Base-by-base conservation (phyloP, 2,329 filamentous ascomycete genomes). In the Claviceps sorghi region DNA sequence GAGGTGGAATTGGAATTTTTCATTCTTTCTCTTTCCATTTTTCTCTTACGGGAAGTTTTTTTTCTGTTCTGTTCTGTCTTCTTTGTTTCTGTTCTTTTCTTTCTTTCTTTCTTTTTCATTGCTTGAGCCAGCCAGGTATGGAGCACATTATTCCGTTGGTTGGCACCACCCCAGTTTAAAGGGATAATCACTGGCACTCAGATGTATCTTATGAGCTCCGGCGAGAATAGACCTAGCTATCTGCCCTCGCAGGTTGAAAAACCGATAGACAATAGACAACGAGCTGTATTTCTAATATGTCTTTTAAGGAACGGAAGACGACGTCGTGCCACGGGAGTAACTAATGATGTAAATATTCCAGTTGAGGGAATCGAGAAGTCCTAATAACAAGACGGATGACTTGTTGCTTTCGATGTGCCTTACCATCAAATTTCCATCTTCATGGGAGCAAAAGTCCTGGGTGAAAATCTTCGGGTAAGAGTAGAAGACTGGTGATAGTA, bases 401-500 rank as follows among this genome's bases (percentile, higher is more conserved):
- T 4, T 43, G 19, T 19, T 34, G 1, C 34, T 48, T 46, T 13
- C 10, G 2, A 77, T 91, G 83, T 90, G 57, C 75, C 85, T 88
- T 82, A 80, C 82, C 84, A 84, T 90, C 85, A 91, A 90, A 90
- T 84, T 80, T 76, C 75, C 76, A 76, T 69, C 75, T 70, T 83
- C 83, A 88, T 76, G 56, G 56, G 72, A 72, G 65, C 40, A 67
- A 63, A 67, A 66, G 64, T 71, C 76, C 78, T 80, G 73, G 71
- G 74, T 66, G 78, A 79, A 80, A 83, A 82, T 91, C 86, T 91
- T 87, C 85, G 82, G 83, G 83, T 75, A 74, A 89, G 84, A 77
- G 69, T 70, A 67, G 64, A 68, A 70, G 69, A 73, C 60, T 68
- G 64, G 70, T 78, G 72, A 77, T 68, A 73, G 32, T 52, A 67